These are phyloP conservation scores for Phylloporus rhodoxanthus DNA, from an alignment of 768 basidiomycete species.

Conservation along the genomic window DNA sequence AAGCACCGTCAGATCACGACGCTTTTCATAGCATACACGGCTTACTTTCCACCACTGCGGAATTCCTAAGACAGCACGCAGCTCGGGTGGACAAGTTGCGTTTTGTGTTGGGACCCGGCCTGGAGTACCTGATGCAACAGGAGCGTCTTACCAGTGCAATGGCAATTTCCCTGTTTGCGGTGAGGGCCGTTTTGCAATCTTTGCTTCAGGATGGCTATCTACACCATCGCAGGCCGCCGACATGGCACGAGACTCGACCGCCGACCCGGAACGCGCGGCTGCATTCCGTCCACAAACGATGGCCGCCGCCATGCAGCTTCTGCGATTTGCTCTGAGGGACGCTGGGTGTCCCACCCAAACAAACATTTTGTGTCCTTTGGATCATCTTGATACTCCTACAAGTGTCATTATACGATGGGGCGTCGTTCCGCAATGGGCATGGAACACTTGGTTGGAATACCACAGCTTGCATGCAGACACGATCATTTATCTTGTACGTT, in stretches of 20 bases:
- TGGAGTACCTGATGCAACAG: slow-evolving; percentile 16
- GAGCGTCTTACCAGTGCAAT: slow-evolving; percentile 32
- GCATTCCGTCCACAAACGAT: slow-evolving; percentile 45
- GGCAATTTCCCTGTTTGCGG: slow-evolving; percentile 33
- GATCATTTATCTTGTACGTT: slow-evolving; percentile 44
- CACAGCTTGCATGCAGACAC: slow-evolving; percentile 44
- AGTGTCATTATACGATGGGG: slow-evolving; percentile 56
- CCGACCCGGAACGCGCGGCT: neutral
- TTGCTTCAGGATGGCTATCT: neutral
- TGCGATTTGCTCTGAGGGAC: slow-evolving; percentile 37
- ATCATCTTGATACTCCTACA: slow-evolving; percentile 39
- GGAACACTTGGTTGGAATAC: slow-evolving; percentile 57
- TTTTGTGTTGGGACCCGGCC: slow-evolving; percentile 2
- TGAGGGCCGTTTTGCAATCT: slow-evolving; percentile 11
- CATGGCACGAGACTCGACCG: slow-evolving; percentile 3
- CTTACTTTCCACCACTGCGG: slow-evolving; percentile 14
- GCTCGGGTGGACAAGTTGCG: slow-evolving; percentile 9
- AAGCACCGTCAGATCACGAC: neutral
- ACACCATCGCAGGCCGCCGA: slow-evolving; percentile 20
- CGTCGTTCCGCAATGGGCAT: slow-evolving; percentile 53
- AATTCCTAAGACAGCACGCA: slow-evolving; percentile 18
- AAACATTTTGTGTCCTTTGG: slow-evolving; percentile 9
- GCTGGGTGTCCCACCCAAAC: slow-evolving; percentile 11
- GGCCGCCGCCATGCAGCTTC: slow-evolving; percentile 38
- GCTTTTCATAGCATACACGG: slow-evolving; percentile 9